Conservation (phyloP, 805 yeast genomes). For the Schizosaccharomyces cryophilus region DNA sequence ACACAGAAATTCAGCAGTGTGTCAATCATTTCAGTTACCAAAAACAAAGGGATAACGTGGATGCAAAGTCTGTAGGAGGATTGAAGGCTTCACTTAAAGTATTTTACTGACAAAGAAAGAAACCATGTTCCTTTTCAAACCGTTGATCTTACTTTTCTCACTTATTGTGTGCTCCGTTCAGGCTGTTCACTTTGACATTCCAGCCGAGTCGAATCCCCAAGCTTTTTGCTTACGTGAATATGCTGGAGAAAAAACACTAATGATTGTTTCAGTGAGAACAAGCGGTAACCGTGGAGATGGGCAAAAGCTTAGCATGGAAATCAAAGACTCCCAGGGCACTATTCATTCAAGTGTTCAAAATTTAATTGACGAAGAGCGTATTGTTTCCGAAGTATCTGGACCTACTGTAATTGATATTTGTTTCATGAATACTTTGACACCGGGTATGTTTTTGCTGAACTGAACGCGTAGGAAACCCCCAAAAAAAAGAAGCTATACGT, state of each 20-base stretch:
- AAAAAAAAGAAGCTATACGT: too few relatives aligned
- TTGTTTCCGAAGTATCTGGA: not conserved
- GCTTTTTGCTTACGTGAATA: slow-evolving; percentile 86
- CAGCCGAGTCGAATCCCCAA: slow-evolving; percentile 4
- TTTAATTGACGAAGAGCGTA: slow-evolving; percentile 39
- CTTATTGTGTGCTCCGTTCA: not conserved
- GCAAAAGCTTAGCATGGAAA: slow-evolving; percentile 39
- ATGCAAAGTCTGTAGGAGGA: too few relatives aligned
- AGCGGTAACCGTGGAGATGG: slow-evolving; percentile 70
- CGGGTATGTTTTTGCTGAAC: not conserved
- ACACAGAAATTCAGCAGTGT: too few relatives aligned
- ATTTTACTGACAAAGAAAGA: not conserved
- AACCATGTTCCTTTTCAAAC: not conserved
- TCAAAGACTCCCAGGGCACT: slow-evolving; percentile 23
- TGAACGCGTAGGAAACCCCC: too few relatives aligned
- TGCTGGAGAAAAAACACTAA: slow-evolving; percentile 60
- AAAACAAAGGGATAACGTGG: too few relatives aligned
- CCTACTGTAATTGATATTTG: slow-evolving; percentile 42
- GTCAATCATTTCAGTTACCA: too few relatives aligned
- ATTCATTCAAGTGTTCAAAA: slow-evolving; percentile 59
- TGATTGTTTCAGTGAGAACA: slow-evolving; percentile 57
- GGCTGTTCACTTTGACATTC: not conserved
- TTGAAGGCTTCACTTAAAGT: too few relatives aligned
- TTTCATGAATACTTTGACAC: slow-evolving; percentile 22
- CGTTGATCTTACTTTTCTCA: slow-evolving; percentile 7